Evolutionary conservation across 441 rosid genomes (phyloP).

Genomic region (Pelargonium citronellum): DNA sequence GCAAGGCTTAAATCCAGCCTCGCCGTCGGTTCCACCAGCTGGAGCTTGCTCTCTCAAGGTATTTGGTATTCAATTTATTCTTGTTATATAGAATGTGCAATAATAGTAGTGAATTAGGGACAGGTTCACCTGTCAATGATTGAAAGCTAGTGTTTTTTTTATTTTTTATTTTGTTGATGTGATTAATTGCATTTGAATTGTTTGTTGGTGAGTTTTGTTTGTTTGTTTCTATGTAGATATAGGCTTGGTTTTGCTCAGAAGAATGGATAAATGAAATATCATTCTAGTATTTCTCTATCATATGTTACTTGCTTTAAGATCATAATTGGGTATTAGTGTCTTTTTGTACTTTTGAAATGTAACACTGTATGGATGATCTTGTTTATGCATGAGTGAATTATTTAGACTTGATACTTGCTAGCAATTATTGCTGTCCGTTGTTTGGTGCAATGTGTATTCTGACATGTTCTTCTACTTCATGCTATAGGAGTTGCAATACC

Average conservation of each 20-base stretch:
- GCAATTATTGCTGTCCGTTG: constrained; percentile 11
- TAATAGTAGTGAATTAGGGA: not conserved
- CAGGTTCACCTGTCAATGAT: not conserved
- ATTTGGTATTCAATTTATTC: not conserved
- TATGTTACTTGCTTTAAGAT: not conserved
- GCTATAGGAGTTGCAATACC: constrained; percentile 78
- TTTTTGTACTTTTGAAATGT: not conserved
- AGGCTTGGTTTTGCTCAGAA: not conserved
- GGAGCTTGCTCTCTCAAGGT: constrained; percentile 96
- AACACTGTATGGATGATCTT: not conserved
- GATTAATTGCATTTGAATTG: not conserved
- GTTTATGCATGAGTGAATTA: not conserved
- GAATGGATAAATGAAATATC: not conserved
- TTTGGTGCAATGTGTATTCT: constrained; percentile 22
- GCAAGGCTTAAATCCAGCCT: constrained; percentile 73
- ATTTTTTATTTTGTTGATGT: not conserved
- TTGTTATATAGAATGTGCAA: not conserved
- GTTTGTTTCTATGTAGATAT: not conserved
- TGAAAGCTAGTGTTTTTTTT: not conserved
- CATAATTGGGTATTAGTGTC: not conserved
- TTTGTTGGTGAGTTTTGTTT: not conserved
- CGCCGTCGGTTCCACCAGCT: constrained; percentile 74
- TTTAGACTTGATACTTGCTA: not conserved
- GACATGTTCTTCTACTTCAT: constrained; percentile 44
- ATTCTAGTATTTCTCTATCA: too few species aligned